Evolutionary conservation across 768 basidiomycete genomes (phyloP).

Genomic region (Russula griseocarnosa): DNA sequence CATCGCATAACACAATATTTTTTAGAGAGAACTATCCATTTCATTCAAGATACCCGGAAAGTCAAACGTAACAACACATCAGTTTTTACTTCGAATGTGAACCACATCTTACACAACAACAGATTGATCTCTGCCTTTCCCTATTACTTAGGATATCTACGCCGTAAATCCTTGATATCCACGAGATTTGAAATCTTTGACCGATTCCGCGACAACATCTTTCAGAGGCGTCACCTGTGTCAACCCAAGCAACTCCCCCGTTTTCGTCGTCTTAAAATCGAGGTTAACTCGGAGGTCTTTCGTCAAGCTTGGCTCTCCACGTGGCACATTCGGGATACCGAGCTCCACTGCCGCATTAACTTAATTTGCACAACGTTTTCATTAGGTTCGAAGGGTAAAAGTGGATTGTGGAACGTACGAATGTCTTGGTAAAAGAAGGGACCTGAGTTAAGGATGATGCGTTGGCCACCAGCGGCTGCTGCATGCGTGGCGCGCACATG

Average conservation of each 20-base stretch:
- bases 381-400: neutral
- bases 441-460: slow-evolving; percentile 14
- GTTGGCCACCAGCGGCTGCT: slow-evolving; percentile 16
- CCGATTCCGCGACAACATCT: slow-evolving; percentile 14
- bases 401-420: neutral
- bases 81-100: neutral
- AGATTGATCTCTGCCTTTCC: neutral
- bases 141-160: neutral
- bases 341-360: slow-evolving; percentile 17
- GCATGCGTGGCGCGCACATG: slow-evolving; percentile 12
- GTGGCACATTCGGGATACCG: slow-evolving; percentile 10
- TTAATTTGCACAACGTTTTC: neutral
- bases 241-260: slow-evolving; percentile 13
- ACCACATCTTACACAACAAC: neutral
- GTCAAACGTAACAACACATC: too few relatives aligned
- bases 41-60: too few relatives aligned
- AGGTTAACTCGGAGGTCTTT: neutral
- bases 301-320: slow-evolving; percentile 16
- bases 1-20: too few relatives aligned
- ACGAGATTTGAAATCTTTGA: slow-evolving; percentile 16
- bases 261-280: slow-evolving; percentile 2
- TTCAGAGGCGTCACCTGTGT: neutral
- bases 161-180: slow-evolving; percentile 16
- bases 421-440: slow-evolving; percentile 15
- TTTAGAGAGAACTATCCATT: too few relatives aligned